Percentiles rank a stretch among this genome's conserved stretches.
Conservation (phyloP, 176 grass and related monocot genomes). For the Dendrocalamus sinicus region DNA sequence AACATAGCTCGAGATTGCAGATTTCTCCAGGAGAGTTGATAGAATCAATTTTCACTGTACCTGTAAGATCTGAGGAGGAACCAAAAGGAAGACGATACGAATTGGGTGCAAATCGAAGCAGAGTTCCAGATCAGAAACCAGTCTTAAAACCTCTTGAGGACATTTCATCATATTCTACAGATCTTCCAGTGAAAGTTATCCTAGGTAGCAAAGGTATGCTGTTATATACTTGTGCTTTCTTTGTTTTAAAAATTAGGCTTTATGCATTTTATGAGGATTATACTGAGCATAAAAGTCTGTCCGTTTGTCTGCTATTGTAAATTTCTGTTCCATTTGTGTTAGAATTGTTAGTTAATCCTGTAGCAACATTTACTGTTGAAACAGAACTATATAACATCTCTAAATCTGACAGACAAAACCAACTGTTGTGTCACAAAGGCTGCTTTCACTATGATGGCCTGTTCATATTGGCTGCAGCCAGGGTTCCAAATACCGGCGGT, state of each 20-base stretch:
- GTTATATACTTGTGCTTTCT: conserved; percentile 18
- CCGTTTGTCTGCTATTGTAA: conserved; percentile 15
- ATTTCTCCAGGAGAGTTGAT: conserved; percentile 71
- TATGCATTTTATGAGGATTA: neutral
- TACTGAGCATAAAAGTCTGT: neutral
- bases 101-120: conserved; percentile 69
- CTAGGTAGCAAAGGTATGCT: conserved; percentile 52
- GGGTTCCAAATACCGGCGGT: too few relatives aligned
- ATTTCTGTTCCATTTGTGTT: neutral
- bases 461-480: too few relatives aligned
- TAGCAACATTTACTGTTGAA: neutral
- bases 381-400: neutral
- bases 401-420: neutral
- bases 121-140: conserved; percentile 56
- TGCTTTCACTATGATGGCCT: neutral
- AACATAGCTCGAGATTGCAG: conserved; percentile 36
- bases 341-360: conserved; percentile 1
- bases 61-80: conserved; percentile 68
- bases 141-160: conserved; percentile 75
- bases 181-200: conserved; percentile 35
- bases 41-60: conserved; percentile 76
- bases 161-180: conserved; percentile 45
- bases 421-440: neutral
- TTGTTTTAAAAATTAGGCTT: conserved; percentile 3
- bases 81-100: conserved; percentile 56